Evolutionary conservation across 352 stramenopile species (phyloP), one percentile per base, ranked within the genome.

Genomic region (Poterioochromonas sp.): DNA sequence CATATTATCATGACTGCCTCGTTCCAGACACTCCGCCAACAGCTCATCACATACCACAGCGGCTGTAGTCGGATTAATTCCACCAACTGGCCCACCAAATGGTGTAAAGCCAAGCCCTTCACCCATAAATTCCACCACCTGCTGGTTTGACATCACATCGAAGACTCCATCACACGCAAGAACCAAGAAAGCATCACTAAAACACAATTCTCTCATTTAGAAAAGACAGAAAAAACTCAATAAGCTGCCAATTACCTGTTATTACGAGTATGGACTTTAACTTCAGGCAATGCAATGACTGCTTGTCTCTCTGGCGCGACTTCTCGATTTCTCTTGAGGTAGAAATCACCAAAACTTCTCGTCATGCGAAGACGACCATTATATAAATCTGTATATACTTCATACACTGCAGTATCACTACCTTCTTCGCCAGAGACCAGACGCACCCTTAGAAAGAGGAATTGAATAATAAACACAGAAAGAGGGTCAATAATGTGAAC

Each of bases 151-250:
- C 68, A 76, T 76, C 3, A 76, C 68, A 44, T 76, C 68, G 40
- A 39, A 76, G n/a, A 76, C 41, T 5, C 68, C 68, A 76, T 76
- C 68, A 44, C 68, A 76, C 20, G 68, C 68, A 3, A 76, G 18
- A 39, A 62, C 26, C 20, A 76, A 40, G 49, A 76, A 76, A 3
- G 8, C 8, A 62, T 76, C 68, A 1, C 65, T 54, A 41, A 2
- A 69, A n/a, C 8, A 3, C 39, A n/a, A 69, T 43, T 44, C 8
- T 12, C 22, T n/a, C 1, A 69, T 43, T 18, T 1, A 5, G 8
- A 69, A 15, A 35, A 35, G 53, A 35, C 53, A 35, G 53, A 35
- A 64, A 32, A 3, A 35, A 35, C 11, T n/a, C 53, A 64, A 11
- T 15, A 64, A n/a, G n/a, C n/a, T n/a, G 2, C 11, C 12, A 35